Conservation (phyloP, 345 rosid species). For the Melaleuca alternifolia region DNA sequence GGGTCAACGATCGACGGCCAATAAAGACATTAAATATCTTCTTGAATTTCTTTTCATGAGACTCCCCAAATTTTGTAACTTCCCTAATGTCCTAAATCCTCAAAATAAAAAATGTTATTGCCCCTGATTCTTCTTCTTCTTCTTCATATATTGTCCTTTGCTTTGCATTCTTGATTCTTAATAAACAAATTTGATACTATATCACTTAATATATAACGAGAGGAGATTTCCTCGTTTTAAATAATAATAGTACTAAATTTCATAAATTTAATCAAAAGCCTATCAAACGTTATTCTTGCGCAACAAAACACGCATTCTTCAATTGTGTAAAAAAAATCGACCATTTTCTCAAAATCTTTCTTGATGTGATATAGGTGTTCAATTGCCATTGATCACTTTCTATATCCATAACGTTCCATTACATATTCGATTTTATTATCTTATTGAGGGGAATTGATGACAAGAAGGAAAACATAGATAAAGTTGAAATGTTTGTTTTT, state of each 20-base stretch:
- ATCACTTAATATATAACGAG: background rate
- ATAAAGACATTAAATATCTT: background rate
- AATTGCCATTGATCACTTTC: too few species aligned
- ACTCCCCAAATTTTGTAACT: background rate
- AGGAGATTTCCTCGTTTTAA: background rate
- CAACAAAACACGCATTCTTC: background rate
- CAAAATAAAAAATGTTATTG: background rate
- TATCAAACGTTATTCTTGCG: too few species aligned
- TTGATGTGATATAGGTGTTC: background rate
- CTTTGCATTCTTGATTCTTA: background rate
- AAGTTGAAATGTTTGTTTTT: too few species aligned
- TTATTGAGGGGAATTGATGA: background rate
- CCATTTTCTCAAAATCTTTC: background rate
- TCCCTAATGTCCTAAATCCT: background rate
- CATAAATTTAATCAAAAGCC: background rate
- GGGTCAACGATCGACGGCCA: background rate
- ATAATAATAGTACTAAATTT: background rate
- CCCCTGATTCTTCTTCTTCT: background rate
- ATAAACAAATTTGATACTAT: too few species aligned
- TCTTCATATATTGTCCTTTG: background rate
- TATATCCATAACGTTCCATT: too few species aligned
- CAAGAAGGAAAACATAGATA: background rate
- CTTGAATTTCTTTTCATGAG: background rate
- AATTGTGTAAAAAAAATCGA: background rate
- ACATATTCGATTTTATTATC: too few species aligned